Conservation (phyloP, 1,284 basidiomycete genomes). For the Gomphus bonarii region DNA sequence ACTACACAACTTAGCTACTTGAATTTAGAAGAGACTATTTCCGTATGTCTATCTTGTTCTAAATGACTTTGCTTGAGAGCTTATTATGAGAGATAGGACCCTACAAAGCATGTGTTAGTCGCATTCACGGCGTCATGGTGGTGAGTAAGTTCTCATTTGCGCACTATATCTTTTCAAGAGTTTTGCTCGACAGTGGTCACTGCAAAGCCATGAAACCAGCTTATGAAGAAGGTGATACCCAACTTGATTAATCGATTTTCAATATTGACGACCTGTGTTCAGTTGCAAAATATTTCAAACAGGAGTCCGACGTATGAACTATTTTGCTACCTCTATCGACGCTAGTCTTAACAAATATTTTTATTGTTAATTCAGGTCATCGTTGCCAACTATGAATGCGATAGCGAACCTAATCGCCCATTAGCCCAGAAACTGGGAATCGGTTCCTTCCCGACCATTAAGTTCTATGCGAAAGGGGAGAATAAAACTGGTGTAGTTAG, state of each 20-base stretch:
- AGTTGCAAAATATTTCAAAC: constrained; percentile 71
- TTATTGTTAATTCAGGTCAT: constrained; percentile 44
- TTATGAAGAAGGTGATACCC: constrained; percentile 55
- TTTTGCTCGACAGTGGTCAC: constrained; percentile 41
- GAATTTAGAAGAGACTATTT: constrained; percentile 1
- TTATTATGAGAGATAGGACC: constrained; percentile 35
- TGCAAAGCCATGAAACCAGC: constrained; percentile 83
- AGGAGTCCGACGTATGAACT: constrained; percentile 36
- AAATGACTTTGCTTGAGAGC: background rate
- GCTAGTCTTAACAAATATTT: background rate
- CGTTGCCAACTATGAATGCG: constrained; percentile 86
- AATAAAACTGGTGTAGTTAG: constrained; percentile 14
- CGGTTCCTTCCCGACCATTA: constrained; percentile 80
- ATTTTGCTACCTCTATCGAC: background rate
- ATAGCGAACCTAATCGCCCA: constrained; percentile 70
- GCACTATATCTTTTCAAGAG: background rate
- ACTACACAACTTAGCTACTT: constrained; percentile 23
- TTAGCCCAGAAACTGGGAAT: constrained; percentile 72
- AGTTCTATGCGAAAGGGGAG: constrained; percentile 79
- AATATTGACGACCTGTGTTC: constrained; percentile 7
- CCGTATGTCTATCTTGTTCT: background rate
- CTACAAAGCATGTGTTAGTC: constrained; percentile 78
- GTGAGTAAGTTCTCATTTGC: constrained; percentile 15
- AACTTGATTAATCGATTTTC: background rate
- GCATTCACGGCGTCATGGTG: constrained; percentile 64